Evolutionary conservation across 495 filamentous ascomycete species (phyloP).

Genomic region (Aspergillus haitiensis): DNA sequence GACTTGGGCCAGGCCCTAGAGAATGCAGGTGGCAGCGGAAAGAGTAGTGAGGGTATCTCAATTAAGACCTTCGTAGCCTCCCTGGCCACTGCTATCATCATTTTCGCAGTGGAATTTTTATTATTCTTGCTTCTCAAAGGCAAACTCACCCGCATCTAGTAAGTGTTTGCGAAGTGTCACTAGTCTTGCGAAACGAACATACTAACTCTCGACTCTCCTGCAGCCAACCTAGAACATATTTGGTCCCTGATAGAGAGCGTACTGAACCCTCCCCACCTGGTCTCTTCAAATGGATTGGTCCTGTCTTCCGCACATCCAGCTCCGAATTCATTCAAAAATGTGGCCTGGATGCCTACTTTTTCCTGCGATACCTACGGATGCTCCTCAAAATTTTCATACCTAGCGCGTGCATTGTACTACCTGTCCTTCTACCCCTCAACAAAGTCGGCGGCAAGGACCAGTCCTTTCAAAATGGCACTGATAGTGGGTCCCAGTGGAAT

Average conservation of each 20-base stretch:
- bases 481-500: slow-evolving; percentile 36
- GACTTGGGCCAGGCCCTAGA: slow-evolving; percentile 41
- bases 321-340: slow-evolving; percentile 93
- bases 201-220: background rate
- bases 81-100: slow-evolving; percentile 63
- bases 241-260: slow-evolving; percentile 85
- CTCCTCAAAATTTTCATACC: slow-evolving; percentile 90
- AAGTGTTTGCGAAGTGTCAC: slow-evolving; percentile 28
- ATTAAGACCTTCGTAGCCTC: slow-evolving; percentile 71
- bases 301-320: slow-evolving; percentile 75
- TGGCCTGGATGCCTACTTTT: slow-evolving; percentile 97
- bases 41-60: slow-evolving; percentile 48
- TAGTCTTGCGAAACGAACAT: background rate
- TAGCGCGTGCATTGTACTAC: slow-evolving; percentile 74
- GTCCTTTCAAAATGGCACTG: slow-evolving; percentile 46
- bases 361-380: slow-evolving; percentile 91
- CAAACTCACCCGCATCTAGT: slow-evolving; percentile 85
- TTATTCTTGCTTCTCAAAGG: slow-evolving; percentile 76
- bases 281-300: slow-evolving; percentile 65
- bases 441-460: slow-evolving; percentile 66
- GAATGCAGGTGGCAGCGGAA: slow-evolving; percentile 40
- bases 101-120: slow-evolving; percentile 77
- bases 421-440: slow-evolving; percentile 85
- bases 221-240: slow-evolving; percentile 84
- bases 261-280: slow-evolving; percentile 69